These are phyloP conservation scores for Didymella pomorum DNA, from an alignment of 2,329 filamentous ascomycete genomes.

Conservation along the genomic window DNA sequence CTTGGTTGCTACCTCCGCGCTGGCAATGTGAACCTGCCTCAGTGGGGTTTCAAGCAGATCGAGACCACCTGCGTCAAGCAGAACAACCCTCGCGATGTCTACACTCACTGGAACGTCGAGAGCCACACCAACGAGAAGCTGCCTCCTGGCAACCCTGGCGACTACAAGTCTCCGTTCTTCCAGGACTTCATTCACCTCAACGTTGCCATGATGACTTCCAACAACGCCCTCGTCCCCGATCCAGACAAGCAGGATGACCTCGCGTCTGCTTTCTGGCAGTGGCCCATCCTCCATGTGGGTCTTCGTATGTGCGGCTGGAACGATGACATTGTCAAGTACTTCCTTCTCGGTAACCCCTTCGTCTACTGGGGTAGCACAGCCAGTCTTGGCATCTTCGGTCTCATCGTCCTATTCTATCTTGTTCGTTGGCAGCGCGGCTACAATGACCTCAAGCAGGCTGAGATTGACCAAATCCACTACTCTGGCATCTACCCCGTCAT, in stretches of 20 bases:
- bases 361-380: slow-evolving; percentile 95
- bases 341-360: slow-evolving; percentile 93
- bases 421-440: slow-evolving; percentile 97
- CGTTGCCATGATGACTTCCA: slow-evolving; percentile 99
- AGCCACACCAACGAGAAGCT: slow-evolving; percentile 93
- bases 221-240: slow-evolving; percentile 96
- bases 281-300: slow-evolving; percentile 94
- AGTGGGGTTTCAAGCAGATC: slow-evolving; percentile 99
- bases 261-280: slow-evolving; percentile 97
- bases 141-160: slow-evolving; percentile 84
- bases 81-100: slow-evolving; percentile 90
- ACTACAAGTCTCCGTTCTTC: slow-evolving; percentile 96
- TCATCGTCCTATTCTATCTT: slow-evolving; percentile 82
- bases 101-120: slow-evolving; percentile 99
- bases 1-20: slow-evolving; percentile 94
- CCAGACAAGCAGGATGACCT: slow-evolving; percentile 99
- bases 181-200: slow-evolving; percentile 98
- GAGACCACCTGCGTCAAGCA: slow-evolving; percentile 94
- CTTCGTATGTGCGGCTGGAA: slow-evolving; percentile 99
- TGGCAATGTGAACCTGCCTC: slow-evolving; percentile 93
- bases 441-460: slow-evolving; percentile 76
- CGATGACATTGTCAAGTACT: slow-evolving; percentile 95
- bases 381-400: slow-evolving; percentile 74
- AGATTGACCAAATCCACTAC: slow-evolving; percentile 96
- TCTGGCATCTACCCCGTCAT: slow-evolving; percentile 88